Conservation (phyloP, 1,284 basidiomycete genomes). For the Mycena citricolor region DNA sequence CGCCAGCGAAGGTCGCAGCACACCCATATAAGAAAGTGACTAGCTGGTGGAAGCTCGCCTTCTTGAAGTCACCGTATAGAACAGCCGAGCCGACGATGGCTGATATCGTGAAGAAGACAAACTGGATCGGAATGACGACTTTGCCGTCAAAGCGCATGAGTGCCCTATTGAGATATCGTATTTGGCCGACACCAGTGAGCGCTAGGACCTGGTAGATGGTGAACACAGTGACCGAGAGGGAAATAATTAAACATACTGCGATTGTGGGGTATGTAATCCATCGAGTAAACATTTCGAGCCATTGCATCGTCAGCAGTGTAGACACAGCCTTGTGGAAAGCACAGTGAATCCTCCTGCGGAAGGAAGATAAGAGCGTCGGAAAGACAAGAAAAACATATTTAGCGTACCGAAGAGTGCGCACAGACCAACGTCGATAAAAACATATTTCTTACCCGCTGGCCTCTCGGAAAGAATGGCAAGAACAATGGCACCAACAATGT, state of each 20-base stretch:
- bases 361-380: slow-evolving; percentile 1
- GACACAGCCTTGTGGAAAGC: slow-evolving; percentile 92
- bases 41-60: slow-evolving; percentile 77
- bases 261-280: slow-evolving; percentile 81
- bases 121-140: slow-evolving; percentile 91
- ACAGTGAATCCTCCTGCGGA: slow-evolving; percentile 87
- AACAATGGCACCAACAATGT: slow-evolving; percentile 53
- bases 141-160: slow-evolving; percentile 88
- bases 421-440: slow-evolving; percentile 85
- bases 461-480: slow-evolving; percentile 65
- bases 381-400: background rate
- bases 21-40: slow-evolving; percentile 87
- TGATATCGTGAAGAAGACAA: slow-evolving; percentile 85
- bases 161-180: slow-evolving; percentile 88
- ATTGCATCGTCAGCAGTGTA: slow-evolving; percentile 76
- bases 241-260: slow-evolving; percentile 41
- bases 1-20: slow-evolving; percentile 80
- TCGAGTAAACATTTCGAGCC: slow-evolving; percentile 70
- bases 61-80: slow-evolving; percentile 90
- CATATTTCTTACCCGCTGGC: slow-evolving; percentile 60
- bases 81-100: slow-evolving; percentile 93
- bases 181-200: slow-evolving; percentile 84
- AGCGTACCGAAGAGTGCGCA: slow-evolving; percentile 81
- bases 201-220: slow-evolving; percentile 60
- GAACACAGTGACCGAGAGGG: slow-evolving; percentile 12